A percentile compares a stretch with the other conserved stretches of the same genome.
phyloP scores from a whole-genome alignment of 768 basidiomycete species.

The Russula olivacea region DNA sequence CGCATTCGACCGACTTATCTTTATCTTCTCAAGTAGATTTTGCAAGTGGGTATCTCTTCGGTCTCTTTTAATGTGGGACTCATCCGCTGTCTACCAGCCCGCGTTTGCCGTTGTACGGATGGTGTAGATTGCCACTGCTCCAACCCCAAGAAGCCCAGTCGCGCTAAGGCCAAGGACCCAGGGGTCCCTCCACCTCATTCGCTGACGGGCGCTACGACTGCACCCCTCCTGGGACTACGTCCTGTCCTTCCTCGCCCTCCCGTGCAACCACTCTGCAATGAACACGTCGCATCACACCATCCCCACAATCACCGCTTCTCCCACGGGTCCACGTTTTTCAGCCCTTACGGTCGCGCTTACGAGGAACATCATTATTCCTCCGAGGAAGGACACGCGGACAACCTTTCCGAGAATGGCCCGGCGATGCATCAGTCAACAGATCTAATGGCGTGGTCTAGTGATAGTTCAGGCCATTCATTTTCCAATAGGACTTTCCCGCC shows the following conservation, averaged over 20 bases:
- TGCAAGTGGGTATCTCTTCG: conserved; percentile 31
- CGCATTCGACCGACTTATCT: conserved; percentile 42
- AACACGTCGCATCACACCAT: conserved; percentile 39
- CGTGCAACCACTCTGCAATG: conserved; percentile 32
- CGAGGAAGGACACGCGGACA: conserved; percentile 26
- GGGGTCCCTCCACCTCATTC: conserved; percentile 6
- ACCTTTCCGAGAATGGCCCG: conserved; percentile 11
- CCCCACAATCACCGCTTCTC: conserved; percentile 35
- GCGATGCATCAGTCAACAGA: conserved; percentile 4
- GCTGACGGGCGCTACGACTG: conserved; percentile 23
- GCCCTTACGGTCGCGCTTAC: conserved; percentile 66
- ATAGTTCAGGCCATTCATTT: conserved; percentile 14
- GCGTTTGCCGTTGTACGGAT: conserved; percentile 36
- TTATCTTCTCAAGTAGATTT: conserved; percentile 56
- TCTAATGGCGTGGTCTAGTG: conserved; percentile 21
- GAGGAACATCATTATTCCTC: conserved; percentile 40
- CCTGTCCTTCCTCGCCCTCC: conserved; percentile 63
- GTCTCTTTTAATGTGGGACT: not conserved
- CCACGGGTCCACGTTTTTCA: conserved; percentile 49
- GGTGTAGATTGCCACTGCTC: conserved; percentile 18
- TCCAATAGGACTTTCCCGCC: conserved; percentile 6
- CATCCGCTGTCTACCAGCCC: not conserved
- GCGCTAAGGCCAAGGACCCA: conserved; percentile 6
- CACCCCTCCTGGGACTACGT: conserved; percentile 37
- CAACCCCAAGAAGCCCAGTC: conserved; percentile 9